Percentiles rank a stretch among this genome's conserved stretches.
These are phyloP conservation scores for Santalum album DNA, from an alignment of 164 flowering plant species.

Conservation along the genomic window DNA sequence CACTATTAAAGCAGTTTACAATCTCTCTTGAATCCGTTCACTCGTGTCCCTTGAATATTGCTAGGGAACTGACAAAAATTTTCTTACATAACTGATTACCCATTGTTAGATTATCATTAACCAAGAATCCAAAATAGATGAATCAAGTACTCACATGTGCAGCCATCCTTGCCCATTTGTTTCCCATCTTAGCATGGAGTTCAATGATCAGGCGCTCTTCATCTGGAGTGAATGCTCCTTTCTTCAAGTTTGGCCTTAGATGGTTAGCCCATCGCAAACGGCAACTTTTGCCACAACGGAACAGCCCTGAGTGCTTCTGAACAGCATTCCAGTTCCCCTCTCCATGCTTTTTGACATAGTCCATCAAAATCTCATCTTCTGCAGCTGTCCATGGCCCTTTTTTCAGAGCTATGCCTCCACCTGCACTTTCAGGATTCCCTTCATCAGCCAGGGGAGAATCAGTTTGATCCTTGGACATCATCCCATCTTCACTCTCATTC, in stretches of 20 bases:
- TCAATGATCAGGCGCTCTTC: constrained; percentile 66
- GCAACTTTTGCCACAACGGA: constrained; percentile 87
- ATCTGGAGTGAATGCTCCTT: constrained; percentile 71
- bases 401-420: constrained; percentile 41
- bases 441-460: constrained; percentile 47
- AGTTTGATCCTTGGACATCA: constrained; percentile 28
- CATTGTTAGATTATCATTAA: too few species aligned
- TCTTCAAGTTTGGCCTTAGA: constrained; percentile 75
- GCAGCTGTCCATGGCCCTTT: constrained; percentile 90
- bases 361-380: constrained; percentile 78
- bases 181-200: constrained; percentile 83
- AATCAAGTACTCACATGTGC: constrained; percentile 48
- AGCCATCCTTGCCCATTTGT: constrained; percentile 95
- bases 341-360: constrained; percentile 74
- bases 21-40: too few species aligned
- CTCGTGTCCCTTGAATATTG: too few species aligned
- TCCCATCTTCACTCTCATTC: constrained; percentile 43
- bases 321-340: constrained; percentile 95
- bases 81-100: too few species aligned
- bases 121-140: background rate
- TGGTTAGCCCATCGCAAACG: constrained; percentile 94
- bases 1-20: too few species aligned
- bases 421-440: constrained; percentile 27
- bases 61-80: too few species aligned
- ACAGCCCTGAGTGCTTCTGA: constrained; percentile 73